A percentile compares a stretch with the other conserved stretches of the same genome.
Evolutionary conservation across 2,329 filamentous ascomycete species (phyloP).

Genomic region (Alternaria atra): DNA sequence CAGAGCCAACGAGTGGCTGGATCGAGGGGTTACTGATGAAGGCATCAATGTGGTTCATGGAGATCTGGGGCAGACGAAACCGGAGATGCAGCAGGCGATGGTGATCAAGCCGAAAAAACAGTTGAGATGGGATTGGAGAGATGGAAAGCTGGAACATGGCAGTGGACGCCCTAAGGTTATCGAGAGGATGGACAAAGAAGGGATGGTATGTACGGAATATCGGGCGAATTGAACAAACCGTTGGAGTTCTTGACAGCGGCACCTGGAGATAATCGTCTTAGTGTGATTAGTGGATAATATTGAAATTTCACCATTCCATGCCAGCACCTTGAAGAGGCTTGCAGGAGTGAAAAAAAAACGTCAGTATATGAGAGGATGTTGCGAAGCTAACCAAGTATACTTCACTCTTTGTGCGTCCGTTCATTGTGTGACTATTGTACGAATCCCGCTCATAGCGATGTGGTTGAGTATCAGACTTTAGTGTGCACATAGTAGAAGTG

Average conservation of each 20-base stretch:
- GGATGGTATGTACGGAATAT: not conserved
- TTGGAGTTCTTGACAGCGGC: not conserved
- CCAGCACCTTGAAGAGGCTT: not conserved
- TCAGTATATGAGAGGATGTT: not conserved
- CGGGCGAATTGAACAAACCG: not conserved
- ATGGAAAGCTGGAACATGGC: not conserved
- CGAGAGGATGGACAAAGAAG: not conserved
- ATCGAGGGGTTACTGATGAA: slow-evolving; percentile 15
- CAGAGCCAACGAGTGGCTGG: slow-evolving; percentile 29
- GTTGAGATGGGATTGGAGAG: slow-evolving; percentile 13
- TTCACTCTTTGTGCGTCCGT: too few species aligned
- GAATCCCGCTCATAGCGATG: not conserved
- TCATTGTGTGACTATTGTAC: not conserved
- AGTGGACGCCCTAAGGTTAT: not conserved
- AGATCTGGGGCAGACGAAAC: slow-evolving; percentile 10
- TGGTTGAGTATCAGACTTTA: not conserved
- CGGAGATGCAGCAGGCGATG: slow-evolving; percentile 3
- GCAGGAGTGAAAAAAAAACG: not conserved
- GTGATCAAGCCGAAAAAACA: slow-evolving; percentile 9
- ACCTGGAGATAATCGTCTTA: not conserved
- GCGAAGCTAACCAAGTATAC: not conserved
- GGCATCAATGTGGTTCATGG: slow-evolving; percentile 7
- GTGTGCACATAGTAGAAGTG: too few species aligned
- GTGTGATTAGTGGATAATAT: not conserved
- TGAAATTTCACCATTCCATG: not conserved